Evolutionary conservation across 2,329 filamentous ascomycete genomes (phyloP).

Genomic region (Xylariaceae sp.): DNA sequence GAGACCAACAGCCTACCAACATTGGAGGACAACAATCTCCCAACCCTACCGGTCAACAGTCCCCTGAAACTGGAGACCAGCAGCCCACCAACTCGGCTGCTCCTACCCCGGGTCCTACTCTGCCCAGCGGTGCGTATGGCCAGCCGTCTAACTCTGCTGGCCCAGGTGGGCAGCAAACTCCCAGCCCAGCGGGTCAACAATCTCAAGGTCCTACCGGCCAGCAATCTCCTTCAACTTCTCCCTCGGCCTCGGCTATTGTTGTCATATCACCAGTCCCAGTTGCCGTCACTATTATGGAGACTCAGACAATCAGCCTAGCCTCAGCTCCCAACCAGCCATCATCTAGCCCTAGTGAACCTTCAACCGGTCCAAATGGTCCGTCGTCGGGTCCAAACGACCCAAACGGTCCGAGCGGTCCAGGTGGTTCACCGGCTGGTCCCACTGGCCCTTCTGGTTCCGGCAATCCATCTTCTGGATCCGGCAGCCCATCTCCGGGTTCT

Average conservation of each 20-base stretch:
- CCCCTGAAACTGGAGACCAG: conserved; percentile 3
- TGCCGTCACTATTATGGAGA: not conserved
- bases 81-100: conserved; percentile 1
- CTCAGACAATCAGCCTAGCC: not conserved
- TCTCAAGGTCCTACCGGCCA: conserved; percentile 1
- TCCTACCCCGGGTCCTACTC: not conserved
- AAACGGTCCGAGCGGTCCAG: not conserved
- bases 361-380: too few species aligned
- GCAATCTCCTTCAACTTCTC: not conserved
- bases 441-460: not conserved
- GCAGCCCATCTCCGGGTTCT: too few species aligned
- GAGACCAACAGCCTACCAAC: conserved; percentile 9
- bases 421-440: not conserved
- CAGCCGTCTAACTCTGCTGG: conserved; percentile 5
- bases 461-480: too few species aligned
- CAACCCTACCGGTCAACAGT: conserved; percentile 1
- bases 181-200: conserved; percentile 6
- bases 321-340: too few species aligned
- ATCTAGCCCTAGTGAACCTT: too few species aligned
- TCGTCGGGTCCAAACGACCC: too few species aligned
- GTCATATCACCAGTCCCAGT: not conserved
- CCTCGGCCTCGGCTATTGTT: not conserved
- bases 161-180: conserved; percentile 10
- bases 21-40: conserved; percentile 8
- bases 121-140: conserved; percentile 10